A percentile compares a stretch with the other conserved stretches of the same genome.
These are phyloP conservation scores for Trebouxia sp. DNA, from an alignment of 139 green algal genomes.

Conservation along the genomic window DNA sequence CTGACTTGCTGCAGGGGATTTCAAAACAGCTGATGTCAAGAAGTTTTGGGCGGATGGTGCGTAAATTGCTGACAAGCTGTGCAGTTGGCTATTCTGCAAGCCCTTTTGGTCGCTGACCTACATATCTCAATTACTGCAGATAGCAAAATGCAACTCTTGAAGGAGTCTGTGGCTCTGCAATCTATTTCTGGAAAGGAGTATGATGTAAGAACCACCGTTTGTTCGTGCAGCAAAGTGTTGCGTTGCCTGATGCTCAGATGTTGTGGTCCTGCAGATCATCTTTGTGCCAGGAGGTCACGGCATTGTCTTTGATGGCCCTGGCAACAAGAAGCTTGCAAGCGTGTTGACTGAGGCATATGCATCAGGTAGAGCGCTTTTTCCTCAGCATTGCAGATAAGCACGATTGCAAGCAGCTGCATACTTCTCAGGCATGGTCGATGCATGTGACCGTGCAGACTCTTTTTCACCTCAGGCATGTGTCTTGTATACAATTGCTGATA, in stretches of 20 bases:
- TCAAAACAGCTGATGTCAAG: neutral
- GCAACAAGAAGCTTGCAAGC: constrained; percentile 22
- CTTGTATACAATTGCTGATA: no score
- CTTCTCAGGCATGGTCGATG: no score
- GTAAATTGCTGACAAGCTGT: neutral
- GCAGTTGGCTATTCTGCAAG: no score
- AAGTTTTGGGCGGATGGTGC: constrained; percentile 3
- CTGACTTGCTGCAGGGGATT: neutral
- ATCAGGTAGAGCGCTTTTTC: no score
- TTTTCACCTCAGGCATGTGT: no score
- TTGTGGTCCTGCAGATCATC: neutral
- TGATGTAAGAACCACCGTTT: no score
- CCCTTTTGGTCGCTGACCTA: no score
- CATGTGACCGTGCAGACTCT: no score
- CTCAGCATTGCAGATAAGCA: no score
- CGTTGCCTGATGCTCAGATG: neutral
- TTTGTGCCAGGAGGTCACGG: constrained; percentile 44
- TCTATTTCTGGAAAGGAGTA: constrained; percentile 26
- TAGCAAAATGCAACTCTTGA: neutral
- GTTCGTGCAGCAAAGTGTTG: no score
- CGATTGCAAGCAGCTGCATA: no score
- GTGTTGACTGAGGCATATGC: constrained; percentile 16
- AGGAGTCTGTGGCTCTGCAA: neutral
- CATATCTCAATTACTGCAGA: neutral
- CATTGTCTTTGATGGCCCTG: constrained; percentile 34